Evolutionary conservation across 1,139 yeast genomes (phyloP).

Genomic region (Yamadazyma diddensiae): DNA sequence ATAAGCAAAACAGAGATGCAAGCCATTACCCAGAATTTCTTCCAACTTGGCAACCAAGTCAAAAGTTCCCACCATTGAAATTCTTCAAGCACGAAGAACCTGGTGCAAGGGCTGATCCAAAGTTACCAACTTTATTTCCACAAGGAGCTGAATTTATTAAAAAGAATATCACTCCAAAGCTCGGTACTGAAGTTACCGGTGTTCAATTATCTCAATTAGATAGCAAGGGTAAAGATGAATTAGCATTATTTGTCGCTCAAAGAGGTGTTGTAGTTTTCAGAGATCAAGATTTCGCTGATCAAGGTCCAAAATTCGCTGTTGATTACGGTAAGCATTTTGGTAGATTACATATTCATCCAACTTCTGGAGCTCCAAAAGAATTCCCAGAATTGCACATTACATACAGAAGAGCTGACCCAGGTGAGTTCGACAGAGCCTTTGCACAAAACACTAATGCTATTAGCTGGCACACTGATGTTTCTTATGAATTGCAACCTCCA

Average conservation of each 20-base stretch:
- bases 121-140: constrained; percentile 45
- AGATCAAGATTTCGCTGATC: constrained; percentile 54
- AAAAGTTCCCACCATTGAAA: constrained; percentile 41
- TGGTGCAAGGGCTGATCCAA: constrained; percentile 54
- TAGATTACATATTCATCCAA: constrained; percentile 67
- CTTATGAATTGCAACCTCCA: constrained; percentile 66
- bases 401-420: constrained; percentile 47
- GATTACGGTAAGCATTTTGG: constrained; percentile 60
- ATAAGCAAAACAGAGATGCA: constrained; percentile 24
- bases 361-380: constrained; percentile 59
- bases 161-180: constrained; percentile 50
- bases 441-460: constrained; percentile 29
- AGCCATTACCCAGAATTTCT: constrained; percentile 41
- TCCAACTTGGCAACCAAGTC: constrained; percentile 52
- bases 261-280: constrained; percentile 66
- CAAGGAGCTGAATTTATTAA: constrained; percentile 21
- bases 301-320: constrained; percentile 49
- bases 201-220: constrained; percentile 50
- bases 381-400: constrained; percentile 58
- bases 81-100: constrained; percentile 52
- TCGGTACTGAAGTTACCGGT: constrained; percentile 60
- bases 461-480: constrained; percentile 63
- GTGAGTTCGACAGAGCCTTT: constrained; percentile 27
- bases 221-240: constrained; percentile 51
- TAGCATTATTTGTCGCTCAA: constrained; percentile 56